Percentiles rank a stretch among this genome's conserved stretches.
These are phyloP conservation scores for Bondarzewia mesenterica DNA, from an alignment of 1,284 basidiomycete species.

Conservation along the genomic window DNA sequence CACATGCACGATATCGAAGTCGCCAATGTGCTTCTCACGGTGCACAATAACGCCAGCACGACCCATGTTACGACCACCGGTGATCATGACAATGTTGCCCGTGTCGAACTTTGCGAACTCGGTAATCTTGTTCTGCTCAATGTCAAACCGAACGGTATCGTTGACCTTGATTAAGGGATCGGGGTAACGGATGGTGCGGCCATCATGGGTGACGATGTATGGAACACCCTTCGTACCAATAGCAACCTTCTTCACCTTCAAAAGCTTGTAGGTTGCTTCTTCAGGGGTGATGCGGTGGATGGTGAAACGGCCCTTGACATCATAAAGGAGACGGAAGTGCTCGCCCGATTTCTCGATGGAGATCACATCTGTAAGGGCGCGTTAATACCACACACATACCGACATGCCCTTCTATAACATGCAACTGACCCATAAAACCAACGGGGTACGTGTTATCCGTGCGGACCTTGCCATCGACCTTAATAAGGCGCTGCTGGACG, in stretches of 20 bases:
- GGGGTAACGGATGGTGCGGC: constrained; percentile 99
- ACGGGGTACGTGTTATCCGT: constrained; percentile 97
- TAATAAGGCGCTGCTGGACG: constrained; percentile 94
- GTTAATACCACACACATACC: neutral
- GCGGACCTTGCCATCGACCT: constrained; percentile 98
- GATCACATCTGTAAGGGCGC: constrained; percentile 69
- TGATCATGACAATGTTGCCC: constrained; percentile 96
- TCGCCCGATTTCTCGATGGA: constrained; percentile 98
- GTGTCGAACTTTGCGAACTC: constrained; percentile 97
- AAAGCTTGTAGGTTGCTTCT: constrained; percentile 97
- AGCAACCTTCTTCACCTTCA: constrained; percentile 91
- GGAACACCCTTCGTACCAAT: constrained; percentile 94
- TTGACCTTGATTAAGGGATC: constrained; percentile 95
- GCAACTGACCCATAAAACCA: constrained; percentile 86
- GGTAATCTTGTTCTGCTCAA: constrained; percentile 91
- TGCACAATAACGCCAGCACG: constrained; percentile 94
- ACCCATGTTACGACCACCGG: constrained; percentile 99
- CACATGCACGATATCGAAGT: constrained; percentile 97
- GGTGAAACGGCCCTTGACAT: constrained; percentile 98
- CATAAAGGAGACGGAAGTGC: constrained; percentile 99
- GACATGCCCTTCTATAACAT: neutral
- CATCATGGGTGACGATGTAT: constrained; percentile 97
- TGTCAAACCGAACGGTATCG: constrained; percentile 97
- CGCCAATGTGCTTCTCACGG: constrained; percentile 95
- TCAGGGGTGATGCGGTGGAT: constrained; percentile 99